Evolutionary conservation across 2,329 filamentous ascomycete genomes (phyloP).

Genomic region (Colletotrichum tamarilloi): DNA sequence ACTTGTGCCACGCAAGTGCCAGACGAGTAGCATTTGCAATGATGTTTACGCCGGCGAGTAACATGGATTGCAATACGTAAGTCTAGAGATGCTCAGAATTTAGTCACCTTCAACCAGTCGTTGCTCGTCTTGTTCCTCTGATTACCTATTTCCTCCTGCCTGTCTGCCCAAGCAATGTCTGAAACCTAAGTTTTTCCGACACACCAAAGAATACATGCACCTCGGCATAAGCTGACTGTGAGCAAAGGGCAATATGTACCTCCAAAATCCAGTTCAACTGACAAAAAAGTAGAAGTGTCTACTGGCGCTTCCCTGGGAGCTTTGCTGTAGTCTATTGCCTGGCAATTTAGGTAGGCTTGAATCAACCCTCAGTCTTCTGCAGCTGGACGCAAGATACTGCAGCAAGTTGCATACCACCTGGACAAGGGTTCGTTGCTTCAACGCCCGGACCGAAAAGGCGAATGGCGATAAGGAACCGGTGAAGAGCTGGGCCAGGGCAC

Average conservation of each 20-base stretch:
- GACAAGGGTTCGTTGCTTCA: slow-evolving; percentile 13
- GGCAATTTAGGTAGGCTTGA: no score
- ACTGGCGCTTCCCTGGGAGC: no score
- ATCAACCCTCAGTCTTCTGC: not conserved
- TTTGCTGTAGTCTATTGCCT: no score
- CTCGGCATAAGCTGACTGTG: no score
- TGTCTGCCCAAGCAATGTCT: no score
- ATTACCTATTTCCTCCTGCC: not conserved
- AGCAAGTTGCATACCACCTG: not conserved
- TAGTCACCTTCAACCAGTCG: not conserved
- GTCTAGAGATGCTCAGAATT: not conserved
- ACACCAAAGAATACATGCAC: no score
- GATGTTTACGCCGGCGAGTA: not conserved
- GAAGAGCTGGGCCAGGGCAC: not conserved
- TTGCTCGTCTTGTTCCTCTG: not conserved
- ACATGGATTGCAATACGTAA: not conserved
- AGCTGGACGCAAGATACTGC: slow-evolving; percentile 3
- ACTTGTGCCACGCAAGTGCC: slow-evolving; percentile 14
- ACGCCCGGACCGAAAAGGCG: slow-evolving; percentile 17
- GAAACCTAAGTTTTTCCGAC: no score
- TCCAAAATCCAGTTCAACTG: no score
- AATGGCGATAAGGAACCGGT: slow-evolving; percentile 9
- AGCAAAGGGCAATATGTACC: no score
- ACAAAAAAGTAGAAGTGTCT: no score
- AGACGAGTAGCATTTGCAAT: not conserved